Evolutionary conservation across 345 rosid species (phyloP).

Genomic region (Citrus cavaleriei): DNA sequence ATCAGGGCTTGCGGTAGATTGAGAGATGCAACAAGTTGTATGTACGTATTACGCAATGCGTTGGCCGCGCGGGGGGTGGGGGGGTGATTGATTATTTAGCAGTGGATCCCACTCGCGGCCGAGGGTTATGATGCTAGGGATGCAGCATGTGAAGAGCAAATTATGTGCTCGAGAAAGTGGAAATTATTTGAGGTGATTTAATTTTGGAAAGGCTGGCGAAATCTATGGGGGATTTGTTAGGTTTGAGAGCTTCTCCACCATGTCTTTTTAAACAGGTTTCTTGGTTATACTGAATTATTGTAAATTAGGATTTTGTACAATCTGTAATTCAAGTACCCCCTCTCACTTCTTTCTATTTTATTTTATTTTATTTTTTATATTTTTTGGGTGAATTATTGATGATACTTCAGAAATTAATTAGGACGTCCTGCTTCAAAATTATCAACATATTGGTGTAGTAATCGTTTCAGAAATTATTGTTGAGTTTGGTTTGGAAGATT

Average conservation of each 20-base stretch:
- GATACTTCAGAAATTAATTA: no score
- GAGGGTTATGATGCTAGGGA: not conserved
- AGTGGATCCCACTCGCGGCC: constrained; percentile 7
- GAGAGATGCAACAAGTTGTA: no score
- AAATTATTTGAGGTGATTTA: not conserved
- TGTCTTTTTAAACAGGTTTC: not conserved
- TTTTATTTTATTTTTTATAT: no score
- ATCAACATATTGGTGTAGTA: not conserved
- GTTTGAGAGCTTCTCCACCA: not conserved
- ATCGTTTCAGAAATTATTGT: not conserved
- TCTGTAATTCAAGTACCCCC: not conserved
- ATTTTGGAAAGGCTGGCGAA: not conserved
- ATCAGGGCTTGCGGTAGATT: no score
- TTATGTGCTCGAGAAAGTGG: not conserved
- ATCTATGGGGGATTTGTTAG: not conserved
- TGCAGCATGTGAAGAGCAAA: not conserved
- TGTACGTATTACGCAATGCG: no score
- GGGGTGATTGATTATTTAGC: not conserved
- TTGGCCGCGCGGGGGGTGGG: no score
- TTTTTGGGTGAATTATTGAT: not conserved
- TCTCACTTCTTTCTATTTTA: not conserved
- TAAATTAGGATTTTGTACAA: not conserved
- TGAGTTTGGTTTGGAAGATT: no score
- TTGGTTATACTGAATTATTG: not conserved
- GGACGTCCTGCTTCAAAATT: no score